Percentiles rank a stretch among this genome's conserved stretches.
These are phyloP conservation scores for Sarocladium strictum DNA, from an alignment of 2,329 filamentous ascomycete species.

Conservation along the genomic window DNA sequence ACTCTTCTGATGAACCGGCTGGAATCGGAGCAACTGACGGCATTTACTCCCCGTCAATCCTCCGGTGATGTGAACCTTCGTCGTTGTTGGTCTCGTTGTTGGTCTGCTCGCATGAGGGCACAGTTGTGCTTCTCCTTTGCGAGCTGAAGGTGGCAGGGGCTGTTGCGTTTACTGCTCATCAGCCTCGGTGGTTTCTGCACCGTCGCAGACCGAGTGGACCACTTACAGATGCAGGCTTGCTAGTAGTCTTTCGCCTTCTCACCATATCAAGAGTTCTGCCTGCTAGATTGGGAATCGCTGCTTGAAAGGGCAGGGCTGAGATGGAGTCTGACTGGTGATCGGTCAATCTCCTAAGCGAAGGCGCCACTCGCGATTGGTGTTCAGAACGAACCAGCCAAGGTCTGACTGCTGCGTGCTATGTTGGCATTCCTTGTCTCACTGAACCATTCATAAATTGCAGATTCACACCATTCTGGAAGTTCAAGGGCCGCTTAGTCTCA, in stretches of 20 bases:
- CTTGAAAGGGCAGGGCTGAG: conserved; percentile 2
- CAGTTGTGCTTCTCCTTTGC: not conserved
- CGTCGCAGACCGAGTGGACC: not conserved
- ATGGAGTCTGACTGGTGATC: not conserved
- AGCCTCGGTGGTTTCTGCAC: not conserved
- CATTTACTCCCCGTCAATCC: not conserved
- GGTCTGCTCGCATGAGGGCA: not conserved
- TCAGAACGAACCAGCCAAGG: not conserved
- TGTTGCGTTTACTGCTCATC: not conserved
- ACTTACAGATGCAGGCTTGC: not conserved
- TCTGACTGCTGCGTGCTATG: not conserved
- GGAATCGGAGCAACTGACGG: not conserved
- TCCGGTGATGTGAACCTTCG: conserved; percentile 1
- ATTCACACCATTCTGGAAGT: not conserved
- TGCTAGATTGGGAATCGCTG: not conserved
- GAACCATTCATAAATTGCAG: not conserved
- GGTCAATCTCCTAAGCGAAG: not conserved
- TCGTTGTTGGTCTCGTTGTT: no score
- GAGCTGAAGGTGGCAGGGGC: not conserved
- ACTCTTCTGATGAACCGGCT: not conserved
- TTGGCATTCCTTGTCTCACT: not conserved
- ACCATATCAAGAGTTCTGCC: no score
- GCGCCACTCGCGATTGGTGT: not conserved
- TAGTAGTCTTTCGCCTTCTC: not conserved
- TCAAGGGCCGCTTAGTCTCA: conserved; percentile 1